Evolutionary conservation across 768 basidiomycete species (phyloP), one percentile per base, ranked within the genome.

Genomic region (Infundibulicybe gibba): DNA sequence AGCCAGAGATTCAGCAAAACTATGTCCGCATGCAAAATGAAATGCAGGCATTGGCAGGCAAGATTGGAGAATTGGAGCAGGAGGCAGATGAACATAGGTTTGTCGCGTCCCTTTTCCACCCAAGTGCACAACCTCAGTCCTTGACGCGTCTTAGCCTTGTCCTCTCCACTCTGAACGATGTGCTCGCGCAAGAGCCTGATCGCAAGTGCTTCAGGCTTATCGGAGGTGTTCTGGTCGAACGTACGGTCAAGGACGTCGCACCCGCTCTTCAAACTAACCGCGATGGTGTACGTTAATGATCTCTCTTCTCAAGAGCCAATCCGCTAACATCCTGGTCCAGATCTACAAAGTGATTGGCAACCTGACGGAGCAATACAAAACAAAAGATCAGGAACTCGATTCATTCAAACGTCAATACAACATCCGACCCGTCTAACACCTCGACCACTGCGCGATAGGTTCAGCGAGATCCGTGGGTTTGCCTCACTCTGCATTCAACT

Each of bases 161-260:
- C 8, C 76, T 98, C 33, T 76, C 79, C 3, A 97, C 97, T 1
- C 68, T 99, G 32, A 79, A 86, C 53, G 93, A 97, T 53, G 83
- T 84, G 9, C 69, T 92, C 33, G 74, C 71, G n/a, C 79, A 83
- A 49, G 89, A 94, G 49, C 94, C 95, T 14, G 78, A 84, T 65
- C 84, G 97, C 48, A 94, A 92, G 71, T 98, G 97, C 67, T 99
- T 97, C 71, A 85, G 95, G 44, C 75, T 98, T 54, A 88, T 99
- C 53, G 97, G 97, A 5, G 95, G 95, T 21, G 86, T 97, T 5
- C 77, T 99, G 13, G 95, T 98, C 21, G 94, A 98, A 63, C 79
- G 94, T 40, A 97, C 94, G 2, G 97, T 98, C 40, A 85, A 87
- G 61, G 95, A 98, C 54, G 91, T 98, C 42, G 84, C 90, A 32